Evolutionary conservation across 257 asterid species (phyloP).

Genomic region (Parsonsia alboflavescens): DNA sequence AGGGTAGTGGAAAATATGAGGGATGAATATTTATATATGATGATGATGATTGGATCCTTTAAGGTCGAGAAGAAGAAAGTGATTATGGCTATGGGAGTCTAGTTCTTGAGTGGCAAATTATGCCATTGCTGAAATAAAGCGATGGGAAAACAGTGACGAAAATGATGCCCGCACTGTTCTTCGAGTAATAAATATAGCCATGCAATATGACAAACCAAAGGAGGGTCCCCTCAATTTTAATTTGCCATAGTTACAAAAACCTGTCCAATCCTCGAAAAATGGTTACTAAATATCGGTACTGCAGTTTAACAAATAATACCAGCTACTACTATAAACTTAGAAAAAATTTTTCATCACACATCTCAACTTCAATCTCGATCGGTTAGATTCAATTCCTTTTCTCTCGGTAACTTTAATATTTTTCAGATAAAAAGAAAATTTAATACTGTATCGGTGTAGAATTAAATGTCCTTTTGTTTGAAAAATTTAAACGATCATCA

Average conservation of each 20-base stretch:
- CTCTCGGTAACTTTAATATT: no score
- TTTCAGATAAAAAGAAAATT: no score
- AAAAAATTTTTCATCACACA: no score
- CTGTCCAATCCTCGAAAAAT: neutral
- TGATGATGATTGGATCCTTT: neutral
- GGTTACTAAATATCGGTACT: no score
- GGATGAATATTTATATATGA: no score
- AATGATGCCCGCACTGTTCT: slow-evolving; percentile 28
- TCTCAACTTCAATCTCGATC: no score
- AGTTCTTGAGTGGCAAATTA: slow-evolving; percentile 16
- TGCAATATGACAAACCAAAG: slow-evolving; percentile 23
- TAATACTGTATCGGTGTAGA: no score
- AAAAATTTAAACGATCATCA: no score
- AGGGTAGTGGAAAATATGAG: neutral
- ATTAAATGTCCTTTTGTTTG: no score
- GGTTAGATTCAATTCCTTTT: no score
- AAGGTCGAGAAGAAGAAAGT: neutral
- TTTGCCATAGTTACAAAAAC: neutral
- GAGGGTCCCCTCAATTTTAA: slow-evolving; percentile 31
- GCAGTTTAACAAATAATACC: neutral
- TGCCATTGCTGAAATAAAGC: slow-evolving; percentile 24
- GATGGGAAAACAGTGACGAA: slow-evolving; percentile 24
- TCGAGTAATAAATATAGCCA: slow-evolving; percentile 6
- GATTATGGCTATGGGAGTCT: neutral
- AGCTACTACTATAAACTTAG: no score